These are phyloP conservation scores for Colletotrichum liriopes DNA, from an alignment of 2,329 filamentous ascomycete genomes.

Conservation along the genomic window DNA sequence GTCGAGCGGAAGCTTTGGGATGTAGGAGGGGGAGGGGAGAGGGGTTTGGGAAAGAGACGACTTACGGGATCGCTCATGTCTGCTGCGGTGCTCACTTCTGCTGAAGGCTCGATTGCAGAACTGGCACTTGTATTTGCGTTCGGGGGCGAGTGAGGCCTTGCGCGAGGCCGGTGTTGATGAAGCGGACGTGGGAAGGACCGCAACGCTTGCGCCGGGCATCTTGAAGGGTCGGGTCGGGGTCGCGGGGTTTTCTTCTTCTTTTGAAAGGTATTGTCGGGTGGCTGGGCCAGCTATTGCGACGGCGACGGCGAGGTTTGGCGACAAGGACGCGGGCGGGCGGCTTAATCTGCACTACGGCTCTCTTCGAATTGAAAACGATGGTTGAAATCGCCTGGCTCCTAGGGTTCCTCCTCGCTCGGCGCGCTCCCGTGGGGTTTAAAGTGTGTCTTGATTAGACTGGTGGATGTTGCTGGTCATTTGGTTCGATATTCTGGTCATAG, in stretches of 20 bases:
- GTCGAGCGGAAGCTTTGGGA: constrained; percentile 27
- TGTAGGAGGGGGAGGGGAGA: constrained; percentile 35
- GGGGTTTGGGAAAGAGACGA: constrained; percentile 52
- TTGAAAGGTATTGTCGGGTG: constrained; percentile 43
- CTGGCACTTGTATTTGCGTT: constrained; percentile 99
- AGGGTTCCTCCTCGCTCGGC: constrained; percentile 66
- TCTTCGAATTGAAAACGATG: constrained; percentile 64
- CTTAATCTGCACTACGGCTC: constrained; percentile 51
- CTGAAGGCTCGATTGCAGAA: constrained; percentile 99
- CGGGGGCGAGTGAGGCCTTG: constrained; percentile 84
- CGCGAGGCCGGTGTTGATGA: constrained; percentile 80
- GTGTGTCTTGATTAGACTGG: constrained; percentile 66
- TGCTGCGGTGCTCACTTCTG: constrained; percentile 94
- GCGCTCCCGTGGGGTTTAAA: constrained; percentile 80
- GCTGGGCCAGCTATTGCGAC: constrained; percentile 35
- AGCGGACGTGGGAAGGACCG: constrained; percentile 74
- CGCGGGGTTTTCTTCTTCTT: constrained; percentile 41
- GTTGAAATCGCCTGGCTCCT: constrained; percentile 70
- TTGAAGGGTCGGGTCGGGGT: constrained; percentile 58
- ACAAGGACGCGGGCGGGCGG: constrained; percentile 48
- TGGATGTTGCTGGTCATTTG: constrained; percentile 48
- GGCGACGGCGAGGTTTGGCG: constrained; percentile 47
- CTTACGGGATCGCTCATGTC: constrained; percentile 98
- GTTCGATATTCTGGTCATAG: constrained; percentile 47
- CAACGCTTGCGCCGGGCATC: constrained; percentile 81